These are phyloP conservation scores for Ophiocordyceps polyrhachis-furcata DNA, from an alignment of 2,329 filamentous ascomycete genomes.

Conservation along the genomic window DNA sequence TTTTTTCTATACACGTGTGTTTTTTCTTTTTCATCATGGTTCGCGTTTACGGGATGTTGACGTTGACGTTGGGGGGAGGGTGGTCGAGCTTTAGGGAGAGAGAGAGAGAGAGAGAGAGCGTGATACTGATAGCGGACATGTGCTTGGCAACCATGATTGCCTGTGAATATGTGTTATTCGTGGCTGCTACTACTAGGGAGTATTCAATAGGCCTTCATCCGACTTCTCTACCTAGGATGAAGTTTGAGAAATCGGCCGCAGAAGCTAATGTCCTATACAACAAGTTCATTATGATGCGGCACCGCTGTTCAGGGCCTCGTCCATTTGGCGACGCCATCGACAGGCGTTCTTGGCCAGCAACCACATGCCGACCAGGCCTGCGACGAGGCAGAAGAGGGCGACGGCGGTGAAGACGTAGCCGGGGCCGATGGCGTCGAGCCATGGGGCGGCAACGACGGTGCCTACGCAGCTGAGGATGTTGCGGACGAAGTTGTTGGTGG, in stretches of 20 bases:
- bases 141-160: too few species aligned
- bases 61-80: neutral
- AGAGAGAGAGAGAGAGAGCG: neutral
- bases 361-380: conserved; percentile 38
- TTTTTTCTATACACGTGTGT: neutral
- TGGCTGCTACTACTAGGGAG: too few species aligned
- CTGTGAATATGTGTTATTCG: too few species aligned
- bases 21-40: too few species aligned
- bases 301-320: conserved; percentile 19
- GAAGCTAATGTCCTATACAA: too few species aligned
- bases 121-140: too few species aligned
- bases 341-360: conserved; percentile 40
- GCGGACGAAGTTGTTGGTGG: conserved; percentile 63
- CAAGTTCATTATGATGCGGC: too few species aligned
- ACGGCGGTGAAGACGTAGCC: conserved; percentile 56
- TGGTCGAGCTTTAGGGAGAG: too few species aligned
- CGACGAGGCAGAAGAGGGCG: conserved; percentile 33
- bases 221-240: too few species aligned
- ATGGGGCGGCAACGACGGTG: conserved; percentile 47
- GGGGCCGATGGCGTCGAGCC: conserved; percentile 51
- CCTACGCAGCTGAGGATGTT: conserved; percentile 64
- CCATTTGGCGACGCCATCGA: conserved; percentile 46
- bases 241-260: too few species aligned
- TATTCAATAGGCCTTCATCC: too few species aligned
- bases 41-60: neutral